Percentiles rank a stretch among this genome's conserved stretches.
Evolutionary conservation across 495 filamentous ascomycete species (phyloP).

Genomic region (Daldinia loculata): DNA sequence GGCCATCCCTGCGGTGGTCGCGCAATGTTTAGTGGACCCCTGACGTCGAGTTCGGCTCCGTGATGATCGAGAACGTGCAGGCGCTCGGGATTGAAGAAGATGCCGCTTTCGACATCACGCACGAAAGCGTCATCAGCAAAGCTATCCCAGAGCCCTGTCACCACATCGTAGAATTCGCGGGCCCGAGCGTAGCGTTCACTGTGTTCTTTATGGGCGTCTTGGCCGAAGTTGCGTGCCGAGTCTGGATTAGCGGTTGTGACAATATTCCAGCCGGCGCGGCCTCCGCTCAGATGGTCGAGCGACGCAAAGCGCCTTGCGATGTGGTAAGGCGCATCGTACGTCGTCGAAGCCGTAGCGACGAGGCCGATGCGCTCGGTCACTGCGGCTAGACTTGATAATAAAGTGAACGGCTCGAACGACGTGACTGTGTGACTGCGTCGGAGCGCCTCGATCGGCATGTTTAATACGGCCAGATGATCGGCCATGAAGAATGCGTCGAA

Average conservation of each 20-base stretch:
- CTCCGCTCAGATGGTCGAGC: conserved; percentile 67
- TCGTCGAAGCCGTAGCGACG: conserved; percentile 63
- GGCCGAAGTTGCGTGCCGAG: conserved; percentile 63
- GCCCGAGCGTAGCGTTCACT: conserved; percentile 67
- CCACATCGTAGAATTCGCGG: conserved; percentile 66
- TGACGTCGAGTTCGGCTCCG: conserved; percentile 57
- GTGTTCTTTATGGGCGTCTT: conserved; percentile 63
- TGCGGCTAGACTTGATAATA: conserved; percentile 60
- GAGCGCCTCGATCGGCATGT: conserved; percentile 66
- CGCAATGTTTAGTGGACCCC: conserved; percentile 63
- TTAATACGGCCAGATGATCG: conserved; percentile 65
- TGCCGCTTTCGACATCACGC: conserved; percentile 56
- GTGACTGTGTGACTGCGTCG: conserved; percentile 66
- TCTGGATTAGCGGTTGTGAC: conserved; percentile 67
- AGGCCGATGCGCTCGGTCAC: conserved; percentile 62
- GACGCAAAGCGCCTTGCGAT: conserved; percentile 67
- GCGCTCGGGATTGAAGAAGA: conserved; percentile 59
- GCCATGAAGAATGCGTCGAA: conserved; percentile 73
- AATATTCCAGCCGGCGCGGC: conserved; percentile 71
- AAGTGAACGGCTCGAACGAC: conserved; percentile 60
- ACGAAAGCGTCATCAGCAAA: conserved; percentile 65
- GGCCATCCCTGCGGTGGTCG: conserved; percentile 65
- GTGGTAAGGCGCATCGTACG: conserved; percentile 64
- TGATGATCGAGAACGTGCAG: conserved; percentile 60
- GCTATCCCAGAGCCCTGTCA: conserved; percentile 65